phyloP scores from a whole-genome alignment of 495 filamentous ascomycete genomes.

The Aspergillus mulundensis region DNA sequence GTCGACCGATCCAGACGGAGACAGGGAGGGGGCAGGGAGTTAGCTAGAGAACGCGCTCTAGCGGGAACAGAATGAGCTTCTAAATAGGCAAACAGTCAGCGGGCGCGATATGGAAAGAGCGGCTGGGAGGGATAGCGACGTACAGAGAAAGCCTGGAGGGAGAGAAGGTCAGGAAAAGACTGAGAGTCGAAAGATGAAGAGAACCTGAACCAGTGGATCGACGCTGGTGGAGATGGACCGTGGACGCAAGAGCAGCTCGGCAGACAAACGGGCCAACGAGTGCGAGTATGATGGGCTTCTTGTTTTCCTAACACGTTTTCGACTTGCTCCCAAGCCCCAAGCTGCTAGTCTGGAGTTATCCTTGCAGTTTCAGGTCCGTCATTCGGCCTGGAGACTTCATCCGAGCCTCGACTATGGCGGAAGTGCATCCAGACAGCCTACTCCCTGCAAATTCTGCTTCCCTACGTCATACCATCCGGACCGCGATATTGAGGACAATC shows the following conservation, averaged over 20 bases:
- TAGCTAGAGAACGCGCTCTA: conserved; percentile 2
- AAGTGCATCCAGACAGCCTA: background rate
- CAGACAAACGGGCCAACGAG: background rate
- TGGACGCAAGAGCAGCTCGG: conserved; percentile 1
- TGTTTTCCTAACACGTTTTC: background rate
- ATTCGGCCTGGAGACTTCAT: background rate
- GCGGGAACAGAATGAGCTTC: background rate
- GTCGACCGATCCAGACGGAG: background rate
- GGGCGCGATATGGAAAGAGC: background rate
- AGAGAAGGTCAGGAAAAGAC: background rate
- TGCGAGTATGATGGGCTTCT: background rate
- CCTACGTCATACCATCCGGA: conserved; percentile 1
- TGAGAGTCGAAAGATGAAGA: conserved; percentile 7
- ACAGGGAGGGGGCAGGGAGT: conserved; percentile 1
- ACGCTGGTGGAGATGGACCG: background rate
- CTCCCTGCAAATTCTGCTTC: conserved; percentile 2
- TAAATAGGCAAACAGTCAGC: background rate
- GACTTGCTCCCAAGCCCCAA: background rate
- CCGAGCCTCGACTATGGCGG: background rate
- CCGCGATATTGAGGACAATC: background rate
- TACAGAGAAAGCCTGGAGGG: background rate
- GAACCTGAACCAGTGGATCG: conserved; percentile 4
- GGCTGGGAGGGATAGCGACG: background rate
- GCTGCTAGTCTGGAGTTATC: background rate
- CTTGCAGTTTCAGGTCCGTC: background rate